Conservation (phyloP, 495 filamentous ascomycete species). For the Lasiosphaeria ovina region DNA sequence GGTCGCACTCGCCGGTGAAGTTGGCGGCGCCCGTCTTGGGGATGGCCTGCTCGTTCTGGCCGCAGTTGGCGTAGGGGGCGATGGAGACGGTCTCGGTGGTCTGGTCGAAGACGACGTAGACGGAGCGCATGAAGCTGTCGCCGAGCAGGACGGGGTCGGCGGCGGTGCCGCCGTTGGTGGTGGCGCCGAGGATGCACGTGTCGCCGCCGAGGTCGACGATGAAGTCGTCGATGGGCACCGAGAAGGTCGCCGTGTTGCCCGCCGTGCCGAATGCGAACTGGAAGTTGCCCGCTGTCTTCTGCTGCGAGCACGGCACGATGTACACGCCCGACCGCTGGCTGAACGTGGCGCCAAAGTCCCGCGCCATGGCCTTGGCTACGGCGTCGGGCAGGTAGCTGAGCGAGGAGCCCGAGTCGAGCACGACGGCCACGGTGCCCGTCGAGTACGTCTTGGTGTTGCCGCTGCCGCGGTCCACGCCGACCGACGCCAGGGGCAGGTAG, state of each 20-base stretch:
- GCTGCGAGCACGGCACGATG: slow-evolving; percentile 65
- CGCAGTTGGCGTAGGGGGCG: slow-evolving; percentile 24
- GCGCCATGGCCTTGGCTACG: slow-evolving; percentile 58
- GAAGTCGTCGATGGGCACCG: slow-evolving; percentile 53
- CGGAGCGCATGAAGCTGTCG: slow-evolving; percentile 84
- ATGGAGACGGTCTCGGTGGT: slow-evolving; percentile 19
- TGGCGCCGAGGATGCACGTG: slow-evolving; percentile 60
- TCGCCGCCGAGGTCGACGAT: slow-evolving; percentile 47
- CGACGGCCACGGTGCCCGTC: slow-evolving; percentile 54
- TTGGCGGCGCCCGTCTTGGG: slow-evolving; percentile 9
- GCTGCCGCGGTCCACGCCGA: slow-evolving; percentile 47
- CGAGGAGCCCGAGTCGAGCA: slow-evolving; percentile 82
- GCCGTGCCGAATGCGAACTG: slow-evolving; percentile 70
- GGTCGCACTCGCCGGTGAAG: slow-evolving; percentile 14
- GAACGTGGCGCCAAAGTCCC: slow-evolving; percentile 57
- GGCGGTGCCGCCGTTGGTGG: slow-evolving; percentile 55
- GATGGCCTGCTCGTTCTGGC: slow-evolving; percentile 18
- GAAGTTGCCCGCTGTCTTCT: slow-evolving; percentile 55
- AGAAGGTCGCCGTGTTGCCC: slow-evolving; percentile 59
- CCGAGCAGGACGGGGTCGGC: slow-evolving; percentile 62
- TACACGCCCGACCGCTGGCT: slow-evolving; percentile 36
- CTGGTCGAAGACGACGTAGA: slow-evolving; percentile 52
- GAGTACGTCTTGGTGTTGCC: slow-evolving; percentile 45
- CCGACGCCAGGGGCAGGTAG: slow-evolving; percentile 58
- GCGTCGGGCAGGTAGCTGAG: slow-evolving; percentile 73